Conservation (phyloP, 371 early-diverging fungal genomes). For the Rhizopus sp. region DNA sequence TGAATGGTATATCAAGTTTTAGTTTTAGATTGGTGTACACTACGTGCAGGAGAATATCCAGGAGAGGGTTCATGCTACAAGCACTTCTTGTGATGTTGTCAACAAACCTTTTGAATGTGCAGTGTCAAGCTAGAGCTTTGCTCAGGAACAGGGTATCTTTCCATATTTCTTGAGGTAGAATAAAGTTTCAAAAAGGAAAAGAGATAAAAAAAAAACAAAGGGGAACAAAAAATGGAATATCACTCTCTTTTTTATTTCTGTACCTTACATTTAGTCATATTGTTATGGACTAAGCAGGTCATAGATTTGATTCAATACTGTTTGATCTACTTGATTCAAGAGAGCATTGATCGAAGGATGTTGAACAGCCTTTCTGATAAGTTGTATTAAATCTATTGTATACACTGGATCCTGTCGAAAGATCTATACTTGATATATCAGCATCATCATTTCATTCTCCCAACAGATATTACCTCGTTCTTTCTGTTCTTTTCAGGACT, state of each 20-base stretch:
- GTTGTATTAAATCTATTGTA: constrained; percentile 53
- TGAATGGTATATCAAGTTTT: too few species aligned
- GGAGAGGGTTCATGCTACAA: too few species aligned
- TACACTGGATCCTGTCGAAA: constrained; percentile 59
- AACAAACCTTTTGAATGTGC: too few species aligned
- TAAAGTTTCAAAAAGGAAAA: not conserved
- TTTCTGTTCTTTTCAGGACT: constrained; percentile 53
- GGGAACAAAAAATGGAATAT: not conserved
- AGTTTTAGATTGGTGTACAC: too few species aligned
- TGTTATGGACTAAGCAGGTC: constrained; percentile 12
- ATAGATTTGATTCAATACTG: constrained; percentile 46
- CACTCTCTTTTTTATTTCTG: not conserved
- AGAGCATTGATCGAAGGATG: constrained; percentile 32
- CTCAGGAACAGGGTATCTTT: too few species aligned
- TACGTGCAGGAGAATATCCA: too few species aligned
- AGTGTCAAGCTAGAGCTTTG: too few species aligned
- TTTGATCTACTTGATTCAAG: constrained; percentile 53
- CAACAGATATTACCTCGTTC: constrained; percentile 29
- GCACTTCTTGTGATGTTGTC: too few species aligned
- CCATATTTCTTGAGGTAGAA: too few species aligned
- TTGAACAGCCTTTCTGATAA: constrained; percentile 50
- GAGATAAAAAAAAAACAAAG: constrained; percentile 5
- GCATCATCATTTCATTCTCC: not conserved
- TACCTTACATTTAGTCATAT: constrained; percentile 5
- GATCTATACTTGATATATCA: constrained; percentile 27